Conservation (phyloP, 306 rosid genomes). For the Datisca glomerata region DNA sequence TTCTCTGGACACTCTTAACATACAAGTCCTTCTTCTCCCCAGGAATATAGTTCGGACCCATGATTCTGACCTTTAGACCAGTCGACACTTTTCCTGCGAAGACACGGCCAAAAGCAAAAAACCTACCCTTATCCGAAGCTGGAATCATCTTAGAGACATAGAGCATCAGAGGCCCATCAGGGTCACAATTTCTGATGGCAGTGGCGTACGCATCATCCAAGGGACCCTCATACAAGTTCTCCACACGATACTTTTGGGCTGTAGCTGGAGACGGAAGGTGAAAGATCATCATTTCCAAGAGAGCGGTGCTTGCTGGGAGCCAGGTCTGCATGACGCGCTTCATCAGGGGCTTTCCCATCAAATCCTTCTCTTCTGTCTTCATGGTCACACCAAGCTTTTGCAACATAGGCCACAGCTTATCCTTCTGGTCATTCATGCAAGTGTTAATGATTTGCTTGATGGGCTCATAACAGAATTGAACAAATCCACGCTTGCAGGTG, state of each 20-base stretch:
- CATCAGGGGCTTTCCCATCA: slow-evolving; percentile 74
- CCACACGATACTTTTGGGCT: slow-evolving; percentile 80
- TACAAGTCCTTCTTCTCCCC: slow-evolving; percentile 75
- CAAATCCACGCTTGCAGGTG: slow-evolving; percentile 45
- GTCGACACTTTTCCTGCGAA: slow-evolving; percentile 67
- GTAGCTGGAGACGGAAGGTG: slow-evolving; percentile 68
- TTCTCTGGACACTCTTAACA: slow-evolving; percentile 67
- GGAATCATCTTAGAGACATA: slow-evolving; percentile 94
- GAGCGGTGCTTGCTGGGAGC: slow-evolving; percentile 72
- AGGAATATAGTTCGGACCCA: slow-evolving; percentile 86
- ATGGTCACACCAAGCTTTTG: slow-evolving; percentile 44
- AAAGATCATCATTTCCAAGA: slow-evolving; percentile 79
- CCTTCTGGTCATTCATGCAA: slow-evolving; percentile 93
- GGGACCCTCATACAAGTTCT: slow-evolving; percentile 87
- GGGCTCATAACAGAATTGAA: slow-evolving; percentile 65
- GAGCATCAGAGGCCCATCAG: slow-evolving; percentile 84
- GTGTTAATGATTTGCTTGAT: slow-evolving; percentile 64
- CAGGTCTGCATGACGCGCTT: slow-evolving; percentile 89
- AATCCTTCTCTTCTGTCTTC: slow-evolving; percentile 69
- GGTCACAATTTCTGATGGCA: slow-evolving; percentile 75
- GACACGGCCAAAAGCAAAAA: slow-evolving; percentile 83
- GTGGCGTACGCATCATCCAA: slow-evolving; percentile 63
- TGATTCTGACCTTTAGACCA: slow-evolving; percentile 80
- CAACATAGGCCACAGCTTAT: slow-evolving; percentile 86
- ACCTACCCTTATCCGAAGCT: slow-evolving; percentile 80